These are phyloP conservation scores for Chlorella sp. DNA, from an alignment of 139 green algal genomes.

Conservation along the genomic window DNA sequence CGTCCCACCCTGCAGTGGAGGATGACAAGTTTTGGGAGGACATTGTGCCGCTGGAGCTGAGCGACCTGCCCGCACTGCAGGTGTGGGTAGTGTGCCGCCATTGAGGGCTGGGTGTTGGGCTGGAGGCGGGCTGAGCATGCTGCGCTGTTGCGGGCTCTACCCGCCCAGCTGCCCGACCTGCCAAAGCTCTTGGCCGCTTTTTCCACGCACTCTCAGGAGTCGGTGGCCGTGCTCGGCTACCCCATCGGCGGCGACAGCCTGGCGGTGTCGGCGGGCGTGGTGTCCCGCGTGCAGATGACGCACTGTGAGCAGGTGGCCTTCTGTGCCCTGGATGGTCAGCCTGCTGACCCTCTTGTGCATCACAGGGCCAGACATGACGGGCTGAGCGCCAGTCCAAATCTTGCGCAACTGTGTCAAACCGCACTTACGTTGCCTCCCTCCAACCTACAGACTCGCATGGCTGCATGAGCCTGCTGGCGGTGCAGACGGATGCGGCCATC, in stretches of 20 bases:
- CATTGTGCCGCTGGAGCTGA: conserved; percentile 79
- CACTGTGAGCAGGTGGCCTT: conserved; percentile 58
- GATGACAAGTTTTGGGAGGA: conserved; percentile 90
- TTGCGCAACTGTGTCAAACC: too few relatives aligned
- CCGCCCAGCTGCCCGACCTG: too few relatives aligned
- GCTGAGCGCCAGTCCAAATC: too few relatives aligned
- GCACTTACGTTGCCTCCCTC: not conserved
- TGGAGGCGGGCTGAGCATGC: not conserved
- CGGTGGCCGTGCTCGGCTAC: conserved; percentile 91
- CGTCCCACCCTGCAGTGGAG: conserved; percentile 65
- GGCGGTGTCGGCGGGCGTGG: conserved; percentile 79
- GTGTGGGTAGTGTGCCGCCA: not conserved
- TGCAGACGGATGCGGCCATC: conserved; percentile 84
- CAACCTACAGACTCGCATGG: conserved; percentile 78
- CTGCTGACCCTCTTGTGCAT: too few relatives aligned
- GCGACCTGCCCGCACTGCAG: conserved; percentile 70
- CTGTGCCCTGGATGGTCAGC: too few relatives aligned
- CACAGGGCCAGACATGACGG: too few relatives aligned
- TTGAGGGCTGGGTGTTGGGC: too few relatives aligned
- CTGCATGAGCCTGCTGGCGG: conserved; percentile 89
- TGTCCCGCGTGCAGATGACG: conserved; percentile 95
- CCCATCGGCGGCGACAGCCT: conserved; percentile 81
- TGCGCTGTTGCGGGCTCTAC: not conserved
- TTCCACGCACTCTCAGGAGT: conserved; percentile 59
- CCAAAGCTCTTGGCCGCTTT: too few relatives aligned